Percentiles rank a stretch among this genome's conserved stretches.
These are phyloP conservation scores for Cladorrhinum samala DNA, from an alignment of 495 filamentous ascomycete species.

Conservation along the genomic window DNA sequence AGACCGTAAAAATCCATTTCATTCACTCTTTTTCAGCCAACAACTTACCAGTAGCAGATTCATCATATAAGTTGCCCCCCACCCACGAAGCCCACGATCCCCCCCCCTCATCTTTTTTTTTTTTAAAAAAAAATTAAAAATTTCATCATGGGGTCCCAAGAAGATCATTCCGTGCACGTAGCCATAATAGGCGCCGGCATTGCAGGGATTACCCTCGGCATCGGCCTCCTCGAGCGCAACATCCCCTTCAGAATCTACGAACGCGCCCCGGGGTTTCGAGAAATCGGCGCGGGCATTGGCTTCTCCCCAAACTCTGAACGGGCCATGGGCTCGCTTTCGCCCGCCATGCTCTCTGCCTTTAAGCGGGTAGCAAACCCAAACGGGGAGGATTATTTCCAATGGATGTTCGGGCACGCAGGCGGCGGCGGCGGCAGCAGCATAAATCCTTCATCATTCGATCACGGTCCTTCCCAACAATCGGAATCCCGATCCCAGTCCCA, in stretches of 20 bases:
- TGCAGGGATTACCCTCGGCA: constrained; percentile 50
- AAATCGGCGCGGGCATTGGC: constrained; percentile 55
- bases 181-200: constrained; percentile 60
- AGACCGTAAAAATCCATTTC: too few relatives aligned
- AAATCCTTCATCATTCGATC: too few relatives aligned
- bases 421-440: too few relatives aligned
- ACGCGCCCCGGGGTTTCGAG: constrained; percentile 43
- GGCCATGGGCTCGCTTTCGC: constrained; percentile 47
- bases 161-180: constrained; percentile 26
- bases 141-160: constrained; percentile 14
- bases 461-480: too few relatives aligned
- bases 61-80: too few relatives aligned
- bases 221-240: constrained; percentile 47
- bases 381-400: constrained; percentile 38
- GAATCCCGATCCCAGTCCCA: not conserved
- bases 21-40: too few relatives aligned
- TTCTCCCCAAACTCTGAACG: constrained; percentile 54
- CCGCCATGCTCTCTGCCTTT: constrained; percentile 26
- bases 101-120: too few relatives aligned
- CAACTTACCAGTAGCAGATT: too few relatives aligned
- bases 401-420: constrained; percentile 33
- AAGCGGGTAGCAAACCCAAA: constrained; percentile 35
- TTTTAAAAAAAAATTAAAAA: too few relatives aligned
- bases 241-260: constrained; percentile 52
- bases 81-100: too few relatives aligned